A percentile compares a stretch with the other conserved stretches of the same genome.
Conservation (phyloP, 2,329 filamentous ascomycete species). For the Arthrobotrys iridis region DNA sequence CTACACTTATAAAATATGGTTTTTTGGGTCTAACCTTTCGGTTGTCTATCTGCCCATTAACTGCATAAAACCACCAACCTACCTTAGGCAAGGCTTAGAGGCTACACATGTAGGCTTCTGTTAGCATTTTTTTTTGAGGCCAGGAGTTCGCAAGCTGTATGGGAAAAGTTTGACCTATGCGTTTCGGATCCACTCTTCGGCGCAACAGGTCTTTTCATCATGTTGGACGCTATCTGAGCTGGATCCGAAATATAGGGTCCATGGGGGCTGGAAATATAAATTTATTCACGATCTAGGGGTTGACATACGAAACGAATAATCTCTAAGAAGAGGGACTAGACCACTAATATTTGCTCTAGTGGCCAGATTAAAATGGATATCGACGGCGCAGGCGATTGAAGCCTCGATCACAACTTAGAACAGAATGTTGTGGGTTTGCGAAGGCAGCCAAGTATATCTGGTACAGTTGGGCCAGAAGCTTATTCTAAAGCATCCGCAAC, state of each 20-base stretch:
- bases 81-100: constrained; percentile 42
- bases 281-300: background rate
- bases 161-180: constrained; percentile 26
- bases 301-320: constrained; percentile 45
- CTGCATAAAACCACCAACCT: constrained; percentile 1
- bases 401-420: constrained; percentile 8
- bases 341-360: background rate
- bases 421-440: constrained; percentile 5
- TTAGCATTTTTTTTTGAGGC: constrained; percentile 31
- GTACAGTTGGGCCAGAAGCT: constrained; percentile 29
- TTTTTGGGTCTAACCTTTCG: constrained; percentile 22
- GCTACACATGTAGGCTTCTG: background rate
- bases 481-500: constrained; percentile 29
- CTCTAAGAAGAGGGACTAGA: background rate
- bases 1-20: constrained; percentile 19
- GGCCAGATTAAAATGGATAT: background rate
- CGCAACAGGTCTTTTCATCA: constrained; percentile 11
- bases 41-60: background rate
- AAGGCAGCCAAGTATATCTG: background rate
- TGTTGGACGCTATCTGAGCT: constrained; percentile 19
- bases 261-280: background rate
- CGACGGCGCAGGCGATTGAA: background rate
- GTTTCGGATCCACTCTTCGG: constrained; percentile 42
- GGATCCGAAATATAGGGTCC: background rate
- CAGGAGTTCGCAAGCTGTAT: constrained; percentile 6